Evolutionary conservation across 2,329 filamentous ascomycete genomes (phyloP).

Genomic region (Mollisiaceae sp.): DNA sequence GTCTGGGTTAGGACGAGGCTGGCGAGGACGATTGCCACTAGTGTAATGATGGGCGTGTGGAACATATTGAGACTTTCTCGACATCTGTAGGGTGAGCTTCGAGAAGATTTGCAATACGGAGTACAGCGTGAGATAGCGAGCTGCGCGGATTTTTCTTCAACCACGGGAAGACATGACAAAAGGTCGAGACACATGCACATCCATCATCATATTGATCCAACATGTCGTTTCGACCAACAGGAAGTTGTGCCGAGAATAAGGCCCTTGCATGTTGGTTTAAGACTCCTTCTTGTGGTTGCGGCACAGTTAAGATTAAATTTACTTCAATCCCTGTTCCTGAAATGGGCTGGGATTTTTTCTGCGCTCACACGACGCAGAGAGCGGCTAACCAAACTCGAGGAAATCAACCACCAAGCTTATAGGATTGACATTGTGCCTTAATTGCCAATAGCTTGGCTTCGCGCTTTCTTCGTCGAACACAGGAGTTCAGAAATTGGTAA

Average conservation of each 20-base stretch:
- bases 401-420: too few relatives aligned
- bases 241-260: background rate
- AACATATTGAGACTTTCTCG: too few relatives aligned
- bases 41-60: slow-evolving; percentile 42
- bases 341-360: too few relatives aligned
- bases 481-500: too few relatives aligned
- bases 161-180: background rate
- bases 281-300: background rate
- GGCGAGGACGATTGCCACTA: background rate
- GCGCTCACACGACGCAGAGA: too few relatives aligned
- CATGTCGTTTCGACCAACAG: background rate
- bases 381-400: too few relatives aligned
- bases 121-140: background rate
- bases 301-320: slow-evolving; percentile 5
- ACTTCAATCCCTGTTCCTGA: too few relatives aligned
- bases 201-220: background rate
- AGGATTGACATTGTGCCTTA: too few relatives aligned
- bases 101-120: background rate
- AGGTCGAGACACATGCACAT: background rate
- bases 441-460: too few relatives aligned
- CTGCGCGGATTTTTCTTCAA: background rate
- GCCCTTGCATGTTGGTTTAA: background rate
- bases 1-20: background rate
- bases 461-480: too few relatives aligned
- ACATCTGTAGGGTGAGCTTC: background rate